Evolutionary conservation across 345 rosid genomes (phyloP).

Genomic region (Salix exigua): DNA sequence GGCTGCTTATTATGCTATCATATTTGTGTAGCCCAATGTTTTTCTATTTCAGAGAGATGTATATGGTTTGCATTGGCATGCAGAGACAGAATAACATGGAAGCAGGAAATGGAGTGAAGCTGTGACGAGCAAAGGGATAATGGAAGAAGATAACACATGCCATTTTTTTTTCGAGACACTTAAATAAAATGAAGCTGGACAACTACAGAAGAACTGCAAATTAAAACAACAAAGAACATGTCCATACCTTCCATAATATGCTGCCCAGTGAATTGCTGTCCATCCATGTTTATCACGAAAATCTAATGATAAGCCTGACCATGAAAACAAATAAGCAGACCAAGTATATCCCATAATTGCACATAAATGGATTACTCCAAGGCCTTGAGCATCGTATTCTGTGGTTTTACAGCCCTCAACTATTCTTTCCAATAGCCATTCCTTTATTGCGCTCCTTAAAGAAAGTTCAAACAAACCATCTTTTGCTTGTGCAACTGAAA

Average conservation of each 20-base stretch:
- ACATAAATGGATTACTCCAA: conserved; percentile 86
- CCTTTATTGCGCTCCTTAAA: conserved; percentile 68
- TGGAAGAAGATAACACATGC: neutral
- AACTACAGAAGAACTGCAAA: neutral
- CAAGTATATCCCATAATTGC: conserved; percentile 83
- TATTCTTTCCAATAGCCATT: conserved; percentile 88
- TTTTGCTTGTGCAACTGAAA: conserved; percentile 59
- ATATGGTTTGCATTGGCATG: neutral
- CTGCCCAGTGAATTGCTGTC: conserved; percentile 99
- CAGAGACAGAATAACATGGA: neutral
- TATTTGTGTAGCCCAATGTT: neutral
- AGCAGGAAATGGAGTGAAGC: neutral
- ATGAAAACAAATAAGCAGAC: conserved; percentile 69
- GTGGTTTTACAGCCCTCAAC: conserved; percentile 50
- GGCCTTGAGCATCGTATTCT: conserved; percentile 71
- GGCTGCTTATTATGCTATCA: neutral
- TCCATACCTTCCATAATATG: conserved; percentile 67
- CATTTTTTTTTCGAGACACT: neutral
- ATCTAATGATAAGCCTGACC: conserved; percentile 72
- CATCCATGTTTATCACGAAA: conserved; percentile 88
- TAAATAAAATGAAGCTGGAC: neutral
- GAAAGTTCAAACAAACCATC: conserved; percentile 58
- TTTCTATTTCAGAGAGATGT: neutral
- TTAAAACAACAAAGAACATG: conserved; percentile 1
- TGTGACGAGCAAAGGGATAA: neutral